Conservation (phyloP, 164 flowering plant species). For the Stephania cephalantha region DNA sequence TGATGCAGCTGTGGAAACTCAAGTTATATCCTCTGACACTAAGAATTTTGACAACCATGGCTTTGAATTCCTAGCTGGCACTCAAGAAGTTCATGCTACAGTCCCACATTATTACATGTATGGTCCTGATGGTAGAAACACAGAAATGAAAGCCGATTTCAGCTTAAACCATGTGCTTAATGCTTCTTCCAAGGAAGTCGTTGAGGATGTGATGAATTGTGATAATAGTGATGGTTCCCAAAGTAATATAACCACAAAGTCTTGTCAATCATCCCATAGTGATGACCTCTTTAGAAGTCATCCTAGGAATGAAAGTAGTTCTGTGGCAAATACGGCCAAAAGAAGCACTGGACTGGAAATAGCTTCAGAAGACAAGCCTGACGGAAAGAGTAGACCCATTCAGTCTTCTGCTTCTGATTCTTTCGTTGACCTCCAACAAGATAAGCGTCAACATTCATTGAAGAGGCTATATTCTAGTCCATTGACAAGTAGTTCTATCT, state of each 20-base stretch:
- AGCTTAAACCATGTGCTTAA: background rate
- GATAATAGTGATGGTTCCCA: background rate
- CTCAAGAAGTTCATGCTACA: background rate
- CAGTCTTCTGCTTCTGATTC: conserved; percentile 2
- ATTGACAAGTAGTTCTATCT: background rate
- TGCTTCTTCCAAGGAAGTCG: background rate
- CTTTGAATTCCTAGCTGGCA: background rate
- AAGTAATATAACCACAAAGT: background rate
- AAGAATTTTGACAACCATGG: background rate
- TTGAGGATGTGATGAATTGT: conserved; percentile 6
- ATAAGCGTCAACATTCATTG: background rate
- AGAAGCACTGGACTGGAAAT: background rate
- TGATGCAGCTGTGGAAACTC: background rate
- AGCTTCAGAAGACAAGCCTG: background rate
- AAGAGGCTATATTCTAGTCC: conserved; percentile 11
- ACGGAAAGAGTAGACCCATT: conserved; percentile 5
- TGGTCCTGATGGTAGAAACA: background rate
- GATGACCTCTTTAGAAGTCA: conserved; percentile 1
- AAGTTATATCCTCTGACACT: background rate
- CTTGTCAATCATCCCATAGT: background rate
- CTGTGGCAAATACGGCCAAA: background rate
- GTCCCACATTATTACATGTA: background rate
- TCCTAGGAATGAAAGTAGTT: background rate
- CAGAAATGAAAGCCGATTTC: conserved; percentile 1
- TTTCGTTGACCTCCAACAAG: background rate